These are phyloP conservation scores for Suillus variegatus DNA, from an alignment of 768 basidiomycete genomes.

Conservation along the genomic window DNA sequence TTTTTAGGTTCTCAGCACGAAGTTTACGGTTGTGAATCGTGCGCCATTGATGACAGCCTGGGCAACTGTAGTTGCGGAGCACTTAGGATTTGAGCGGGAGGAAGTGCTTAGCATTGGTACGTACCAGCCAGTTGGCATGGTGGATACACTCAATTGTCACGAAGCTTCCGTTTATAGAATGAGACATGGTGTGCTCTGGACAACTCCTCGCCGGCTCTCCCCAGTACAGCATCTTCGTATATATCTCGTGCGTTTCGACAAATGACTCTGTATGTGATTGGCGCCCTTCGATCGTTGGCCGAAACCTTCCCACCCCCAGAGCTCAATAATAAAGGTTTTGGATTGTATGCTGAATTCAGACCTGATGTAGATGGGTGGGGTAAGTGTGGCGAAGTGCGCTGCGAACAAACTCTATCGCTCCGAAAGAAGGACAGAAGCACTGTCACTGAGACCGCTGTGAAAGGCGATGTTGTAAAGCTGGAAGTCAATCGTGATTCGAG, in stretches of 20 bases:
- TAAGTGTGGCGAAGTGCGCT: no score
- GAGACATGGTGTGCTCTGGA: conserved; percentile 84
- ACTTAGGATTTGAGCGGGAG: no score
- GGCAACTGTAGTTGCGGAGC: conserved; percentile 85
- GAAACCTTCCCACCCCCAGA: conserved; percentile 57
- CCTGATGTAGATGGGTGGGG: no score
- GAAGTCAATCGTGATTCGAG: no score
- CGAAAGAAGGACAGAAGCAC: no score
- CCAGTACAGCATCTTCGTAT: conserved; percentile 80
- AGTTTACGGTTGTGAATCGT: conserved; percentile 77
- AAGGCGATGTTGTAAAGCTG: no score
- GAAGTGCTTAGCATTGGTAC: conserved; percentile 87
- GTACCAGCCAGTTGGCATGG: conserved; percentile 14
- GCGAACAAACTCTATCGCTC: no score
- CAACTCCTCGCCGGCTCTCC: conserved; percentile 66
- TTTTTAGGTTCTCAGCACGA: conserved; percentile 55
- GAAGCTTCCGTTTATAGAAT: conserved; percentile 81
- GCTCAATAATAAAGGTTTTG: no score
- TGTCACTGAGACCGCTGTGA: no score
- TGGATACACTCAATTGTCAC: conserved; percentile 3
- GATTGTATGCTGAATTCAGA: no score
- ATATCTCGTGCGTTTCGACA: conserved; percentile 80
- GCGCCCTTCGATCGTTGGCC: conserved; percentile 71
- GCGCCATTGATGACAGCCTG: conserved; percentile 96
- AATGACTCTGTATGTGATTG: conserved; percentile 74